Base-by-base conservation (phyloP, 345 rosid genomes). In the Populus davidiana region DNA sequence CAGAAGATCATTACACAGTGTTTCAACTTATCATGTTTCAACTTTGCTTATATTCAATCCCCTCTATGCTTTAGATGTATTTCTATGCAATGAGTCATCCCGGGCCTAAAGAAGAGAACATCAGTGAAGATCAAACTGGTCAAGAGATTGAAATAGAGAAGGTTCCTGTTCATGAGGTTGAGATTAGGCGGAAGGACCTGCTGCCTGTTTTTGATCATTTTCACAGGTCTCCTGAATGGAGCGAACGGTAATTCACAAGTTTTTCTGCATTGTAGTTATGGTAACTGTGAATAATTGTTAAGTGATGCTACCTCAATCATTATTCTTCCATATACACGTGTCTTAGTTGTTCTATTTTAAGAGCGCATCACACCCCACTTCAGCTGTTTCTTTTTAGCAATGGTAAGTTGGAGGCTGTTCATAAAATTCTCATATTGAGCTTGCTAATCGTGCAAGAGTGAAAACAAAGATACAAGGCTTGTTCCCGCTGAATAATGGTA, bases 71-170 rank as follows among this genome's bases (percentile, higher is more conserved):
- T 41, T 67, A 96, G 98, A 88, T 96, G 81, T 91, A 88, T 73
- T 96, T 96, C 86, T 86, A 79, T 70, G 80, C 86, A n/a, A 89
- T 89, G 84, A 79, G 52, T 81, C 82, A 87, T 67, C 75, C 77
- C 63, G 78, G 79, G 44, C 56, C 74, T 17, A 63, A 79, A 29
- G 86, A 85, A 75, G 81, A 67, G 73, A 81, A 68, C 33, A 63
- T 83, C 74, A 71, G 67, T 67, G 74, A 79, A 69, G 85, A 83
- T 67, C 69, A 47, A 62, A 20, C 63, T 75, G 85, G 83, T 47
- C 98, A 94, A 75, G 98, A 94, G 86, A 80, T 83, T 25, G 97
- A 90, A 87, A 80, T 96, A 25, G 99, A 94, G 85, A 86, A 87
- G 64, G 79, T 90, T 70, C 86, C 85, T 70, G 81, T 81, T 75